Conservation (phyloP, 139 green algal species). For the Chlorella sp. region DNA sequence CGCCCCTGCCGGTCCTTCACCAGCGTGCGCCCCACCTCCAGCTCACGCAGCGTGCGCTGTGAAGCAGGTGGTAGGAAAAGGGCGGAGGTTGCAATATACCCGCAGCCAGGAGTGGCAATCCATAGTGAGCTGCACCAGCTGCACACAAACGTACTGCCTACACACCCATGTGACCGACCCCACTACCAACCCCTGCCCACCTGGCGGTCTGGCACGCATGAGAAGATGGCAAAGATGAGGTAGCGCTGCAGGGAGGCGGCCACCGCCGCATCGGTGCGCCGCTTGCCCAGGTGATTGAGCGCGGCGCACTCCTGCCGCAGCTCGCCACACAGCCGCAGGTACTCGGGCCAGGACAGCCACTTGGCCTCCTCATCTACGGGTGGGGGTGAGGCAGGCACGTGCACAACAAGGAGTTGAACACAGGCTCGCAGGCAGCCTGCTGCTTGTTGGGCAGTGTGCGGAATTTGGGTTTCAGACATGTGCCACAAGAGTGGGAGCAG, state of each 20-base stretch:
- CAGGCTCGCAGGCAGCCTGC: too few relatives aligned
- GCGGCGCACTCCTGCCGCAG: constrained; percentile 58
- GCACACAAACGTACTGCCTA: too few relatives aligned
- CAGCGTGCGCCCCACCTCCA: constrained; percentile 73
- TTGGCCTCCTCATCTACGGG: constrained; percentile 58
- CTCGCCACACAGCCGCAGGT: constrained; percentile 55
- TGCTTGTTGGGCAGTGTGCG: too few relatives aligned
- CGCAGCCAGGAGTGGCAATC: not conserved
- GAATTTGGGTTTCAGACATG: too few relatives aligned
- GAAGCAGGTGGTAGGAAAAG: not conserved
- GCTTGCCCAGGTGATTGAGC: not conserved
- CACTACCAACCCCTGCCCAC: not conserved
- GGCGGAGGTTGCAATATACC: too few relatives aligned
- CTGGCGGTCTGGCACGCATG: constrained; percentile 73
- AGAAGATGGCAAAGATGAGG: constrained; percentile 79
- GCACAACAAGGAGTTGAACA: too few relatives aligned
- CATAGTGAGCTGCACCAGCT: too few relatives aligned
- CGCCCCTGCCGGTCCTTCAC: constrained; percentile 53
- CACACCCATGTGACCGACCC: not conserved
- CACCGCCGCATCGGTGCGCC: not conserved
- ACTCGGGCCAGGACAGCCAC: constrained; percentile 80
- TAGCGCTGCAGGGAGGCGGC: constrained; percentile 66
- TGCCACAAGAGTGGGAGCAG: too few relatives aligned
- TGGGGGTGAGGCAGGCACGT: not conserved
- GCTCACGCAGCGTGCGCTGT: constrained; percentile 80